phyloP scores from a whole-genome alignment of 106 monocot genomes.

The Dioscorea zingiberensis region DNA sequence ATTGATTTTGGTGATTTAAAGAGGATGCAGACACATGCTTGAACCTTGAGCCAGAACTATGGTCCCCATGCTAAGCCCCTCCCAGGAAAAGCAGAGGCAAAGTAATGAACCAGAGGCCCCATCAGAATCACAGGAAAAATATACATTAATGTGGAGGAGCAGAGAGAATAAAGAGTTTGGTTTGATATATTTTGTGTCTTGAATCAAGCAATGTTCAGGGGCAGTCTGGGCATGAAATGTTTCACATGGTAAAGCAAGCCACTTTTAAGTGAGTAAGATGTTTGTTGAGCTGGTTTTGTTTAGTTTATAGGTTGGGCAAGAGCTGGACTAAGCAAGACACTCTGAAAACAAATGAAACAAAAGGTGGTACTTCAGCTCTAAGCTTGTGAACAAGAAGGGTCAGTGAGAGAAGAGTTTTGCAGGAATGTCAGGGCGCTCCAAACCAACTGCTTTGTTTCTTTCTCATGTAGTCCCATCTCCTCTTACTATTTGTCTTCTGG shows the following conservation, averaged over 20 bases:
- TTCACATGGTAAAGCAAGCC: slow-evolving; percentile 20
- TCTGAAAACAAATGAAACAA: neutral
- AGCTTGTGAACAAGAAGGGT: neutral
- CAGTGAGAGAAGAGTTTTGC: slow-evolving; percentile 1
- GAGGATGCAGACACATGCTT: too few species aligned
- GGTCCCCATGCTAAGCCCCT: neutral
- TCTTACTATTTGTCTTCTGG: slow-evolving; percentile 4
- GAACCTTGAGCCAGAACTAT: too few species aligned
- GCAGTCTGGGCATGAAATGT: neutral
- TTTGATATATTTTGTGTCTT: neutral
- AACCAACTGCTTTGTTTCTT: slow-evolving; percentile 2
- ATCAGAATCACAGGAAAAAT: too few species aligned
- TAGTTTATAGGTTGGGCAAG: slow-evolving; percentile 3
- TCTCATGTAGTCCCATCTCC: neutral
- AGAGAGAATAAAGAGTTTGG: neutral
- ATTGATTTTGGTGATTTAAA: too few species aligned
- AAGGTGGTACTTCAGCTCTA: neutral
- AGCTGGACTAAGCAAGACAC: neutral
- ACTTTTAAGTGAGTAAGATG: slow-evolving; percentile 11
- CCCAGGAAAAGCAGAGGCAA: neutral
- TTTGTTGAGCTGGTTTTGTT: slow-evolving; percentile 16
- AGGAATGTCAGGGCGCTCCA: slow-evolving; percentile 4
- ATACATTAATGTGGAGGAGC: neutral
- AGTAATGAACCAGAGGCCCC: too few species aligned
- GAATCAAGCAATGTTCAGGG: neutral